A percentile compares a stretch with the other conserved stretches of the same genome.
Evolutionary conservation across 2,329 filamentous ascomycete species (phyloP).

Genomic region (Xylariaceae sp.): DNA sequence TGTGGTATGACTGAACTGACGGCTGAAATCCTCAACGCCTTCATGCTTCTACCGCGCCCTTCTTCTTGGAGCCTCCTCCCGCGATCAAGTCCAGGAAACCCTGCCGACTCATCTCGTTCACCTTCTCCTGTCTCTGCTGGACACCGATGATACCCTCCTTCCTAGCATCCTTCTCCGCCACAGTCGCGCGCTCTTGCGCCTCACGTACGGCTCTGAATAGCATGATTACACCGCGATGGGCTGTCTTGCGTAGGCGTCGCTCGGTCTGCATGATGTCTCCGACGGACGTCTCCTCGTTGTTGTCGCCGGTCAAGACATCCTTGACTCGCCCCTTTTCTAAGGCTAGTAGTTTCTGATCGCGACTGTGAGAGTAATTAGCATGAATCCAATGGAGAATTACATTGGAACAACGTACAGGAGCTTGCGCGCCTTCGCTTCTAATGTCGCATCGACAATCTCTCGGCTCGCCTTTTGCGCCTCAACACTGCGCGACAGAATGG

Average conservation of each 20-base stretch:
- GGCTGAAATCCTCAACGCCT: conserved; percentile 4
- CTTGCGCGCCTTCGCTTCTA: conserved; percentile 75
- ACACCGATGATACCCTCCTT: conserved; percentile 73
- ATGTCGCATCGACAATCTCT: conserved; percentile 65
- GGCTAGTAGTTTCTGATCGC: conserved; percentile 72
- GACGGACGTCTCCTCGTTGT: conserved; percentile 42
- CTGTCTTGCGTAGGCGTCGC: conserved; percentile 75
- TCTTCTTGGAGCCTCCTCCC: conserved; percentile 56
- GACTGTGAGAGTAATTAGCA: conserved; percentile 26
- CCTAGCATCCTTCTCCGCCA: conserved; percentile 65
- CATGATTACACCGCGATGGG: conserved; percentile 89
- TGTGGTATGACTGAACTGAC: conserved; percentile 4
- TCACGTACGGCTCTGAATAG: conserved; percentile 93
- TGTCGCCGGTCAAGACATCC: conserved; percentile 68
- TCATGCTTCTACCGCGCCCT: conserved; percentile 54
- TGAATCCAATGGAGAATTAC: background rate
- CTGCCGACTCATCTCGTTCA: conserved; percentile 95
- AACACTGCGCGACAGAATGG: conserved; percentile 80
- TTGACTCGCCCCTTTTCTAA: conserved; percentile 82
- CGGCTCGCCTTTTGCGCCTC: conserved; percentile 67
- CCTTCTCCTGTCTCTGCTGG: conserved; percentile 73
- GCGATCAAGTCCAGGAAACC: conserved; percentile 90
- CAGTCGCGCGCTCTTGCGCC: conserved; percentile 81
- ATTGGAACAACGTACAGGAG: conserved; percentile 47
- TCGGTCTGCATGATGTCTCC: conserved; percentile 63